Percentiles rank a stretch among this genome's conserved stretches.
Evolutionary conservation across 2,329 filamentous ascomycete species (phyloP).

Genomic region (Helotiales sp.): DNA sequence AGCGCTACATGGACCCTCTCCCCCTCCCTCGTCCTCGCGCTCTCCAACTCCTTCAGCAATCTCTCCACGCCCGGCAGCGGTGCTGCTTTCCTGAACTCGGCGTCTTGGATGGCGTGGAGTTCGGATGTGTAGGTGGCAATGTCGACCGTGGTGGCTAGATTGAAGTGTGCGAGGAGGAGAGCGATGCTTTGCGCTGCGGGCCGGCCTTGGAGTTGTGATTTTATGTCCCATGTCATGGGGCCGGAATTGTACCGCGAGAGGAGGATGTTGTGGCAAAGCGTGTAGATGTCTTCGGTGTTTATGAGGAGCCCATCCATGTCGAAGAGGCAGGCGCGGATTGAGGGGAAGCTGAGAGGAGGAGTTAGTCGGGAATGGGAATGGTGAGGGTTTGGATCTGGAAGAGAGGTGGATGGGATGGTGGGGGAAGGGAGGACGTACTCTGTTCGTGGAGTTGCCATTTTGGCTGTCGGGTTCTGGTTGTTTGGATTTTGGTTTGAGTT

Average conservation of each 20-base stretch:
- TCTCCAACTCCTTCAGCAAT: constrained; percentile 64
- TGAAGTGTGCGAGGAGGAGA: constrained; percentile 79
- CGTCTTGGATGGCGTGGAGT: constrained; percentile 66
- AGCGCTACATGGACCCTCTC: constrained; percentile 74
- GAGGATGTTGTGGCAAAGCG: constrained; percentile 79
- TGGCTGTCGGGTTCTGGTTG: neutral
- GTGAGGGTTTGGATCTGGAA: neutral
- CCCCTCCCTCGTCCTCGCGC: constrained; percentile 40
- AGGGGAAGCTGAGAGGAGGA: constrained; percentile 65
- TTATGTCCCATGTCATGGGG: constrained; percentile 84
- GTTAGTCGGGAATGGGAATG: neutral
- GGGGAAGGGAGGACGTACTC: constrained; percentile 24
- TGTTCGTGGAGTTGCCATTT: constrained; percentile 29
- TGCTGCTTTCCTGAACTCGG: constrained; percentile 73
- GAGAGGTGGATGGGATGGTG: neutral
- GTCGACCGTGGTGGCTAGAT: constrained; percentile 60
- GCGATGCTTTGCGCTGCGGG: constrained; percentile 50
- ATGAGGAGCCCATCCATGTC: constrained; percentile 98
- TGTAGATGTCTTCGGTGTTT: constrained; percentile 91
- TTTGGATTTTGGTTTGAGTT: too few species aligned
- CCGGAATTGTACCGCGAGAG: constrained; percentile 76
- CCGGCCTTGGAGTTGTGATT: constrained; percentile 70
- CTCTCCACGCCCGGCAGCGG: constrained; percentile 78
- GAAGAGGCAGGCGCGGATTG: constrained; percentile 89
- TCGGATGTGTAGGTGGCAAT: constrained; percentile 56